Conservation (phyloP, 345 rosid species). For the Eutrema japonicum region DNA sequence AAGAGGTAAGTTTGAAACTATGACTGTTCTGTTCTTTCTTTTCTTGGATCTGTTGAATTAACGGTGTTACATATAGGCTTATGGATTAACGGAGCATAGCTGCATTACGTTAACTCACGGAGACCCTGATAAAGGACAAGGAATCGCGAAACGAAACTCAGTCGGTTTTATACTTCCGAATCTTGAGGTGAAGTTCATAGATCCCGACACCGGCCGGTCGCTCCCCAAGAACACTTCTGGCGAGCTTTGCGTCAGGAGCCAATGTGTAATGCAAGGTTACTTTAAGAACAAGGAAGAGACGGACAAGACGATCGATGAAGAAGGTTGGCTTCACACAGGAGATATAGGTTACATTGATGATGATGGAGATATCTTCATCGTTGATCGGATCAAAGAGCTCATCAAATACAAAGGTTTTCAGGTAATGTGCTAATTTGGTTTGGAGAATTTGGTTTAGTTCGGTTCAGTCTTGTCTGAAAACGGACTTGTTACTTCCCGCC, state of each 20-base stretch:
- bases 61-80: slow-evolving; percentile 56
- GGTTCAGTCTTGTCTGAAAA: neutral
- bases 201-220: slow-evolving; percentile 71
- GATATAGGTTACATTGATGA: slow-evolving; percentile 88
- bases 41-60: neutral
- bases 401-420: slow-evolving; percentile 97
- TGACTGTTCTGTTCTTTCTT: neutral
- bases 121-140: slow-evolving; percentile 57
- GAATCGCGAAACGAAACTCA: slow-evolving; percentile 74
- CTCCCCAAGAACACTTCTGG: slow-evolving; percentile 77
- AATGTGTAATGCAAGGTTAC: slow-evolving; percentile 94
- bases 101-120: slow-evolving; percentile 91
- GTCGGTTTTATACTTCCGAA: slow-evolving; percentile 90
- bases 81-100: slow-evolving; percentile 96
- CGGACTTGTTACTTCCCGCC: neutral
- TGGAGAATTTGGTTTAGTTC: too few relatives aligned
- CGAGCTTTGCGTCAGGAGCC: slow-evolving; percentile 87
- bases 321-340: slow-evolving; percentile 94
- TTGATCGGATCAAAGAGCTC: slow-evolving; percentile 91
- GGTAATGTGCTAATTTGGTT: slow-evolving; percentile 44
- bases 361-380: slow-evolving; percentile 89
- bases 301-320: slow-evolving; percentile 64
- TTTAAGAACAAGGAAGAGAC: slow-evolving; percentile 80
- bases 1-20: slow-evolving; percentile 57
- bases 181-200: slow-evolving; percentile 80